These are phyloP conservation scores for Komagataella populi DNA, from an alignment of 805 yeast species.

Conservation along the genomic window DNA sequence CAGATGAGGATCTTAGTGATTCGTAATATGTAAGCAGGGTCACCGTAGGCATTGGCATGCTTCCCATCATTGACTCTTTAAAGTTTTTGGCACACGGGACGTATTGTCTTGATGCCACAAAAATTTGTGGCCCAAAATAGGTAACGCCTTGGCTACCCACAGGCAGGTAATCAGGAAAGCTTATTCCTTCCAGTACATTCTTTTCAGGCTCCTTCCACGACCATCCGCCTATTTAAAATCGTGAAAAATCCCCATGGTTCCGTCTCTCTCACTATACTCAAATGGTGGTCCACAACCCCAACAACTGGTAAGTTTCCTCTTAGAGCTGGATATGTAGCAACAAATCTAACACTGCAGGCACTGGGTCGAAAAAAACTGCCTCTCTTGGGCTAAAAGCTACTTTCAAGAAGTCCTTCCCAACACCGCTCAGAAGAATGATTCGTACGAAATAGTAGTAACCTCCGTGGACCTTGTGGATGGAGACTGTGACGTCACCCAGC, in stretches of 20 bases:
- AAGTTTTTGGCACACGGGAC: too few relatives aligned
- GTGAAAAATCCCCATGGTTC: not conserved
- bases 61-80: too few relatives aligned
- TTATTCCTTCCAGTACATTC: not conserved
- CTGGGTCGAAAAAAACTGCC: slow-evolving; percentile 97
- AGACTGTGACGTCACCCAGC: slow-evolving; percentile 73
- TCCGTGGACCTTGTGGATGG: slow-evolving; percentile 37
- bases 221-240: not conserved
- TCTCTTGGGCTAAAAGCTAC: slow-evolving; percentile 78
- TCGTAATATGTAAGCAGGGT: too few relatives aligned
- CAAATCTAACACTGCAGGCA: slow-evolving; percentile 32
- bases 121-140: too few relatives aligned
- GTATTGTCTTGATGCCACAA: too few relatives aligned
- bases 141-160: too few relatives aligned
- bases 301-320: slow-evolving; percentile 43
- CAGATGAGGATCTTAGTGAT: too few relatives aligned
- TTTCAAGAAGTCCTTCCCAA: slow-evolving; percentile 51
- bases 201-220: not conserved
- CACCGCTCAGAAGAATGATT: slow-evolving; percentile 21
- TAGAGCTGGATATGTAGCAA: not conserved
- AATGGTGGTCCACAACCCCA: slow-evolving; percentile 95
- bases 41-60: too few relatives aligned
- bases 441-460: slow-evolving; percentile 17
- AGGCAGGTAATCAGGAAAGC: too few relatives aligned
- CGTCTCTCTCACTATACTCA: not conserved